Conservation (phyloP, 2,329 filamentous ascomycete genomes). For the Drechslerella coelobrocha region DNA sequence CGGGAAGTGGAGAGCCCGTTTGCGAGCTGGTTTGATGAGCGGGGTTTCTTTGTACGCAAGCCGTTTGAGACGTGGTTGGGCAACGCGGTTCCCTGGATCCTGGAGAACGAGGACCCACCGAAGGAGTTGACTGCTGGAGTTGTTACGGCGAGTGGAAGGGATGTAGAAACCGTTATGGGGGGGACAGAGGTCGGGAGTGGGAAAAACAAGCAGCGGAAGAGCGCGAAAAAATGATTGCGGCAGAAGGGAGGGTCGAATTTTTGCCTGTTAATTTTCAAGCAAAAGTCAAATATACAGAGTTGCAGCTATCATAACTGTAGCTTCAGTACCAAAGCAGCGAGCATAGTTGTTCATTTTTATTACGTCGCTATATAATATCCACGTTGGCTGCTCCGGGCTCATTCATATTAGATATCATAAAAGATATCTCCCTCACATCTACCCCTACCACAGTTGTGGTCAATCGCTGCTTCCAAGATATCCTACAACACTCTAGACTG, state of each 20-base stretch:
- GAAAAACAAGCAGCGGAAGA: slow-evolving; percentile 40
- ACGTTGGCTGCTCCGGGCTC: no score
- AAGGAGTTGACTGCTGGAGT: slow-evolving; percentile 34
- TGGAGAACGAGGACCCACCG: slow-evolving; percentile 38
- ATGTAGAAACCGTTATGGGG: slow-evolving; percentile 13
- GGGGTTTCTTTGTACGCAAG: slow-evolving; percentile 73
- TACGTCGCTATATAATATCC: no score
- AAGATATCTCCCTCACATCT: no score
- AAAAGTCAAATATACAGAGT: no score
- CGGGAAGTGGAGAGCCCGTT: slow-evolving; percentile 70
- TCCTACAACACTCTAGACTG: slow-evolving; percentile 26
- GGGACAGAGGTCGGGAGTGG: slow-evolving; percentile 35
- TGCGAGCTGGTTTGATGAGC: slow-evolving; percentile 75
- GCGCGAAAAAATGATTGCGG: slow-evolving; percentile 23
- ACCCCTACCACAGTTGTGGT: no score
- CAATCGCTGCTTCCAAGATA: no score
- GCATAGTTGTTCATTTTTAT: no score
- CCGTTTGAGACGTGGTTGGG: slow-evolving; percentile 82
- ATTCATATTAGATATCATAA: no score
- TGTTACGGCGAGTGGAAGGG: slow-evolving; percentile 33
- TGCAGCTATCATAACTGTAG: no score
- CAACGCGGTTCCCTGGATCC: slow-evolving; percentile 64
- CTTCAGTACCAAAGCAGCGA: no score
- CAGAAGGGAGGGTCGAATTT: neutral
- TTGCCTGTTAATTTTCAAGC: no score